These are phyloP conservation scores for Trichoderma gracile DNA, from an alignment of 2,329 filamentous ascomycete genomes.

Conservation along the genomic window DNA sequence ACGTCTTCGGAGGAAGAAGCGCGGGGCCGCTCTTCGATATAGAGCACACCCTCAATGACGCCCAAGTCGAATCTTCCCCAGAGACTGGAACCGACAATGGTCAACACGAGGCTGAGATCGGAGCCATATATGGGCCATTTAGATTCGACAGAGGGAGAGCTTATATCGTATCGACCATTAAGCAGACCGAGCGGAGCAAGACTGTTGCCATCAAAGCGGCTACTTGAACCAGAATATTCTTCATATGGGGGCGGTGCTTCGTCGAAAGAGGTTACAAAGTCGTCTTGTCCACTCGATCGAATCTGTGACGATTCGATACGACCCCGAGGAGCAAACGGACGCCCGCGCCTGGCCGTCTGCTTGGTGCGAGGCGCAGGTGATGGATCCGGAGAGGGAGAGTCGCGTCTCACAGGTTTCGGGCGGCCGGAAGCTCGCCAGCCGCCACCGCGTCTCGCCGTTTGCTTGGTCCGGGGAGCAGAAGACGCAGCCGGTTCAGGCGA, in stretches of 20 bases:
- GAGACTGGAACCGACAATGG: slow-evolving; percentile 42
- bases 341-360: slow-evolving; percentile 35
- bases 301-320: slow-evolving; percentile 27
- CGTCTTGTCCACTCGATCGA: not conserved
- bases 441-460: slow-evolving; percentile 25
- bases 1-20: slow-evolving; percentile 35
- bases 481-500: not conserved
- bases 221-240: slow-evolving; percentile 16
- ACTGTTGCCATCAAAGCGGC: not conserved
- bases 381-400: not conserved
- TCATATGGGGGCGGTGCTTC: slow-evolving; percentile 30
- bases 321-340: slow-evolving; percentile 31
- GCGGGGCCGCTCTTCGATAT: slow-evolving; percentile 41
- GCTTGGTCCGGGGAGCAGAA: not conserved
- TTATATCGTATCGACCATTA: slow-evolving; percentile 48
- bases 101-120: slow-evolving; percentile 41
- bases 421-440: slow-evolving; percentile 23
- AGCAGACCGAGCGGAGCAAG: slow-evolving; percentile 41
- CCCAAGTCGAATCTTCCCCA: slow-evolving; percentile 52
- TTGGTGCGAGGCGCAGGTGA: slow-evolving; percentile 17
- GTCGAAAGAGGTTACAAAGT: slow-evolving; percentile 7
- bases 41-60: slow-evolving; percentile 45
- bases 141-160: slow-evolving; percentile 31
- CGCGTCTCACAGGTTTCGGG: not conserved
- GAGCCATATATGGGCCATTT: slow-evolving; percentile 33